Evolutionary conservation across 441 rosid genomes (phyloP).

Genomic region (Iberis amara): DNA sequence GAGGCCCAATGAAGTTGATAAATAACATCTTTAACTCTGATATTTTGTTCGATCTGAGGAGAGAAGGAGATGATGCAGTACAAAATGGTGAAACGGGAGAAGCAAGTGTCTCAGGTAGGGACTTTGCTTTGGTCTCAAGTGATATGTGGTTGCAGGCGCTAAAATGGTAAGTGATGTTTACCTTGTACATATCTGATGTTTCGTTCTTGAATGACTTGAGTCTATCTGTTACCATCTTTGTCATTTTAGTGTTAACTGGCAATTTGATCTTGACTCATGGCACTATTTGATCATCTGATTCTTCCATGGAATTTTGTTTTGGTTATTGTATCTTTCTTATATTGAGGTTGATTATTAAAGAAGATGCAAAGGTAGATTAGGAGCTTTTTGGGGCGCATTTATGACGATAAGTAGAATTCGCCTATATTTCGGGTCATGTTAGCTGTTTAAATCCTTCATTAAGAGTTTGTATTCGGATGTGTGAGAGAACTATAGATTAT

Average conservation of each 20-base stretch:
- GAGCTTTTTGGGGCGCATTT: not conserved
- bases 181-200: not conserved
- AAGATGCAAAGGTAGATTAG: constrained; percentile 9
- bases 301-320: constrained; percentile 1
- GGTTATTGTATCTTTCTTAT: not conserved
- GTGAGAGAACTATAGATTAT: constrained; percentile 2
- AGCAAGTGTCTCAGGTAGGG: constrained; percentile 82
- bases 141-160: constrained; percentile 97
- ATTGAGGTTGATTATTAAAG: not conserved
- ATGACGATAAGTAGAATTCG: not conserved
- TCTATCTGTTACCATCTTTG: not conserved
- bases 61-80: constrained; percentile 53
- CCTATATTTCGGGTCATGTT: not conserved
- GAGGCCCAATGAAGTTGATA: constrained; percentile 87
- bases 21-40: constrained; percentile 85
- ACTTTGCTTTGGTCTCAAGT: constrained; percentile 87
- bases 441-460: constrained; percentile 2
- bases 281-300: not conserved
- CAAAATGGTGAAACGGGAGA: constrained; percentile 53
- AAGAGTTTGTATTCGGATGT: constrained; percentile 6
- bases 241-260: constrained; percentile 17
- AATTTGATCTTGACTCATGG: not conserved
- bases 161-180: constrained; percentile 57
- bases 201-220: not conserved
- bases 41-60: constrained; percentile 69